phyloP scores from a whole-genome alignment of 1,284 basidiomycete species.

The Chiua sp. region DNA sequence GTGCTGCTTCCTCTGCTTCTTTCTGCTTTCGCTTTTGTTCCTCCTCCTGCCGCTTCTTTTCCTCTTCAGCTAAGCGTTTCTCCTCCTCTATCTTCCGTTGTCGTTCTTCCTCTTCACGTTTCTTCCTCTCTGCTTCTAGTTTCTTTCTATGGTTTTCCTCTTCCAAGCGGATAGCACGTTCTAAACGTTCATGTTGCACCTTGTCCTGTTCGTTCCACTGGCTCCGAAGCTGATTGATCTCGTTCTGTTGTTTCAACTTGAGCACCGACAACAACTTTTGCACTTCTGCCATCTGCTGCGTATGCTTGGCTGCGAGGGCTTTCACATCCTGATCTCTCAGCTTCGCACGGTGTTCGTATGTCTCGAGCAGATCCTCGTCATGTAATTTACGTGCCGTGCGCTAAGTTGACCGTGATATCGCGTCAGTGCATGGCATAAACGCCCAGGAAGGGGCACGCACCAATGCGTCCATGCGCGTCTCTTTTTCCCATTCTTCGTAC shows the following conservation, averaged over 20 bases:
- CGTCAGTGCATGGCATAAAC: neutral
- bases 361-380: conserved; percentile 43
- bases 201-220: conserved; percentile 59
- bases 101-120: conserved; percentile 51
- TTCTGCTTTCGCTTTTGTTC: conserved; percentile 44
- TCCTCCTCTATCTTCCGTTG: conserved; percentile 45
- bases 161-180: conserved; percentile 65
- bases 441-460: conserved; percentile 47
- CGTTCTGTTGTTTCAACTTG: conserved; percentile 49
- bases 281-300: conserved; percentile 56
- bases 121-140: conserved; percentile 56
- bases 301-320: conserved; percentile 45
- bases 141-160: conserved; percentile 61
- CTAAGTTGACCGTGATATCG: conserved; percentile 47
- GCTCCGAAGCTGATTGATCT: conserved; percentile 50
- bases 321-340: conserved; percentile 43
- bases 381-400: conserved; percentile 63
- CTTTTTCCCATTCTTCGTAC: conserved; percentile 79
- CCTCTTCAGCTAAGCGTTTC: conserved; percentile 40
- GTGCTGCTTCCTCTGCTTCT: conserved; percentile 46
- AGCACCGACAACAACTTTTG: conserved; percentile 48
- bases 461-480: conserved; percentile 70
- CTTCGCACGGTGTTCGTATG: conserved; percentile 45
- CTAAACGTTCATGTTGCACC: conserved; percentile 62
- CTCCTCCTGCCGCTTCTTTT: conserved; percentile 36